A percentile compares a stretch with the other conserved stretches of the same genome.
Evolutionary conservation across 2,329 filamentous ascomycete genomes (phyloP).

Genomic region (Aspergillus floridensis): DNA sequence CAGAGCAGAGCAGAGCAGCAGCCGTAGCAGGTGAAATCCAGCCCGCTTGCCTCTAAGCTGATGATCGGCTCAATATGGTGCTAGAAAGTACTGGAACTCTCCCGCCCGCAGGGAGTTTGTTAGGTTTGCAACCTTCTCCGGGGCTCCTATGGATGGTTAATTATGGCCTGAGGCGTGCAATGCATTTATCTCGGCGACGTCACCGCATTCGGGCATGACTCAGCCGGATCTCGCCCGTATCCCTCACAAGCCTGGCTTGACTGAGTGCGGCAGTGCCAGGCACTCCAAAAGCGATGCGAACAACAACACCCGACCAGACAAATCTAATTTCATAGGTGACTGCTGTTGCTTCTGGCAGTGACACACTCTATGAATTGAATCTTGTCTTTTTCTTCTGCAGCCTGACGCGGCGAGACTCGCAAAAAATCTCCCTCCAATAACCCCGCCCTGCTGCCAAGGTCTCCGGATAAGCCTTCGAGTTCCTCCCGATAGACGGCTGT

Average conservation of each 20-base stretch:
- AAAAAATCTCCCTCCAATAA: neutral
- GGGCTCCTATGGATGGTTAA: no score
- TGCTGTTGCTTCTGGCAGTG: neutral
- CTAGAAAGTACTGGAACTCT: slow-evolving; percentile 46
- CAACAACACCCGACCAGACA: neutral
- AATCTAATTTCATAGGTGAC: neutral
- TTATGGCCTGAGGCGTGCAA: no score
- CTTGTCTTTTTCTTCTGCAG: neutral
- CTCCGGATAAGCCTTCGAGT: neutral
- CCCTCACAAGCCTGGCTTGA: neutral
- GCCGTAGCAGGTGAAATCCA: slow-evolving; percentile 13
- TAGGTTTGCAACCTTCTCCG: slow-evolving; percentile 26
- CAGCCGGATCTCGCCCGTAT: neutral
- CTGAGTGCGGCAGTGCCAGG: neutral
- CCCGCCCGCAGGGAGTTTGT: slow-evolving; percentile 27
- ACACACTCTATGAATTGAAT: neutral
- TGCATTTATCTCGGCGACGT: slow-evolving; percentile 3
- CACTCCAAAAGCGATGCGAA: neutral
- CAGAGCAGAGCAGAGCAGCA: slow-evolving; percentile 17
- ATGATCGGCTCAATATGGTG: slow-evolving; percentile 18
- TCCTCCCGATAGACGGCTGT: neutral
- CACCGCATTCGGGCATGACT: neutral
- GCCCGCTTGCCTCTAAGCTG: slow-evolving; percentile 22
- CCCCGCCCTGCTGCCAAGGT: slow-evolving; percentile 5
- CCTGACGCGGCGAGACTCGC: neutral